Evolutionary conservation across 1,139 yeast species (phyloP).

Genomic region (Saccharomyces hybrid): DNA sequence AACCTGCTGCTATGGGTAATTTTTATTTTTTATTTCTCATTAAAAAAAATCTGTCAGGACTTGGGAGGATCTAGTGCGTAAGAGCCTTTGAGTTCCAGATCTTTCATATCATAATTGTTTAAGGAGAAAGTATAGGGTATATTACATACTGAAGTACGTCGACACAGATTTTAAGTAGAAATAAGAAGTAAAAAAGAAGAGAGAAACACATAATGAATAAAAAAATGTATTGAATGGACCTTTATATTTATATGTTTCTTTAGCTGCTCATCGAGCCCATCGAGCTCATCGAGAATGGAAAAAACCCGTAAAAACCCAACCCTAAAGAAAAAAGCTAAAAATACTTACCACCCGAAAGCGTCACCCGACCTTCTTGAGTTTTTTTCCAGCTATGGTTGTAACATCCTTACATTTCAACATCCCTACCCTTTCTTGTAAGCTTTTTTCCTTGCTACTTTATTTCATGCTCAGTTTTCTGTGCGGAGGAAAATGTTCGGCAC

Average conservation of each 20-base stretch:
- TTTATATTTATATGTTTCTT: neutral
- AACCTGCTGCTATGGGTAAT: conserved; percentile 8
- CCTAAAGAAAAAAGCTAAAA: neutral
- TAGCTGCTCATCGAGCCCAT: neutral
- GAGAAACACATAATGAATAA: neutral
- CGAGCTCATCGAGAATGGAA: neutral
- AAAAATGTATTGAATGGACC: neutral
- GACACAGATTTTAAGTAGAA: conserved; percentile 43
- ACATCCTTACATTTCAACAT: neutral
- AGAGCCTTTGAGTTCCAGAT: neutral
- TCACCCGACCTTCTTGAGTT: neutral
- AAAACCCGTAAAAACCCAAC: neutral
- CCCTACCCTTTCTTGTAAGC: neutral
- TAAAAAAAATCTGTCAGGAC: neutral
- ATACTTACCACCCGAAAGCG: neutral
- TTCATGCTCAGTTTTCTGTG: no score
- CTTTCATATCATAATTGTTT: neutral
- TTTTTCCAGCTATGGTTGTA: neutral
- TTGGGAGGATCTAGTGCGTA: neutral
- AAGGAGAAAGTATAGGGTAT: conserved; percentile 13
- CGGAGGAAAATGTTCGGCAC: no score
- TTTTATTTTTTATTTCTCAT: neutral
- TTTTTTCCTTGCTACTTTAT: neutral
- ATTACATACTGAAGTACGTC: conserved; percentile 66
- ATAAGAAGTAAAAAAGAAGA: conserved; percentile 18